Evolutionary conservation across 768 basidiomycete species (phyloP).

Genomic region (Cystoderma amianthinum): DNA sequence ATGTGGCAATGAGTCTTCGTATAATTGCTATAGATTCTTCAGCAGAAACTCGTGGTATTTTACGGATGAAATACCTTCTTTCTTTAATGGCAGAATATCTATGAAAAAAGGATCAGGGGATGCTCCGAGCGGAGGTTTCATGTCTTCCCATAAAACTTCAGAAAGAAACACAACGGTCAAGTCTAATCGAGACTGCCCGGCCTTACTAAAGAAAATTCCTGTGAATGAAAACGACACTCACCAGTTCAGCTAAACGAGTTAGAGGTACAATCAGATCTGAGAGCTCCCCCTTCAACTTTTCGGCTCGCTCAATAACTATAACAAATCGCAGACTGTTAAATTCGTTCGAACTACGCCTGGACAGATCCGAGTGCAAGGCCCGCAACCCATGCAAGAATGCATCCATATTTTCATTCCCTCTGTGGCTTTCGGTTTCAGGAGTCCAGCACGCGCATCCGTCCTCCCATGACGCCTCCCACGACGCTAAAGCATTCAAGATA

Average conservation of each 20-base stretch:
- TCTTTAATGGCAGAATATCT: constrained; percentile 43
- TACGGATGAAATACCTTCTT: constrained; percentile 39
- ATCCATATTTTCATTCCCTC: constrained; percentile 64
- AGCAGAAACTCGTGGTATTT: background rate
- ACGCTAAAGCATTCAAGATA: constrained; percentile 52
- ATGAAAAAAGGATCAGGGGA: constrained; percentile 70
- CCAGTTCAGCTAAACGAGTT: constrained; percentile 65
- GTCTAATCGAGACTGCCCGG: constrained; percentile 45
- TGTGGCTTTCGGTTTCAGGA: constrained; percentile 23
- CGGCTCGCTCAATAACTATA: constrained; percentile 60
- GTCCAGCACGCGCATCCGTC: constrained; percentile 58
- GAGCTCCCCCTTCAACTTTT: constrained; percentile 53
- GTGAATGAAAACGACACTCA: constrained; percentile 20
- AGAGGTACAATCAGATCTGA: constrained; percentile 67
- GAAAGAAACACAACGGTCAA: constrained; percentile 60
- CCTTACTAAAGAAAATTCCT: background rate
- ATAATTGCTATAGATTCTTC: constrained; percentile 13
- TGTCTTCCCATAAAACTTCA: constrained; percentile 61
- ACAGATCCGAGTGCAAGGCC: constrained; percentile 23
- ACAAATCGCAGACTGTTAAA: constrained; percentile 37
- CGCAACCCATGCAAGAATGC: constrained; percentile 64
- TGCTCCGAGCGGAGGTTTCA: constrained; percentile 62
- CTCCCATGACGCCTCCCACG: constrained; percentile 52
- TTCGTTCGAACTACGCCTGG: constrained; percentile 17
- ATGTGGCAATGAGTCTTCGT: constrained; percentile 31